Evolutionary conservation across 495 filamentous ascomycete species (phyloP).

Genomic region (Penicillium ochrochloron): DNA sequence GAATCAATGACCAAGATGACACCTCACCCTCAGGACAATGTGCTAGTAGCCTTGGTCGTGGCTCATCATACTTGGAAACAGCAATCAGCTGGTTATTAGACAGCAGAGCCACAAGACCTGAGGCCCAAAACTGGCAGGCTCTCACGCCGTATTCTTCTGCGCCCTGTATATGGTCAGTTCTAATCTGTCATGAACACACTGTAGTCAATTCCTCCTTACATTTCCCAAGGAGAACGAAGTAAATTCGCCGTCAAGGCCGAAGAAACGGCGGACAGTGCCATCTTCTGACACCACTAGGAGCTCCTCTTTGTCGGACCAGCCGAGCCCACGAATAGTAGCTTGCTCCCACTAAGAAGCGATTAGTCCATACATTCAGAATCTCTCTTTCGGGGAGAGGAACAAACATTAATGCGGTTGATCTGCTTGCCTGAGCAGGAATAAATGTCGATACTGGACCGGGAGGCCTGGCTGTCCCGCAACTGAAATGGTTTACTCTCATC

Average conservation of each 20-base stretch:
- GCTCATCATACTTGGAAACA: constrained; percentile 88
- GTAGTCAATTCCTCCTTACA: constrained; percentile 45
- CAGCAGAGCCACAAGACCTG: constrained; percentile 91
- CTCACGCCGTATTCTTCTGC: constrained; percentile 86
- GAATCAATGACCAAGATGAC: constrained; percentile 86
- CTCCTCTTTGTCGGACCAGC: constrained; percentile 97
- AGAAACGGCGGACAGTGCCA: constrained; percentile 89
- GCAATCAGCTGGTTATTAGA: constrained; percentile 86
- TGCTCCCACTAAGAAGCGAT: constrained; percentile 78
- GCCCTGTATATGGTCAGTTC: constrained; percentile 53
- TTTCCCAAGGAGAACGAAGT: constrained; percentile 93
- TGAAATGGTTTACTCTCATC: constrained; percentile 84
- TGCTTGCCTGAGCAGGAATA: constrained; percentile 91
- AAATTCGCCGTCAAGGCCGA: constrained; percentile 90
- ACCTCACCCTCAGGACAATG: constrained; percentile 77
- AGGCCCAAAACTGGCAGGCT: constrained; percentile 87
- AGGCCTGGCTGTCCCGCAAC: constrained; percentile 69
- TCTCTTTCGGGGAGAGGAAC: constrained; percentile 17
- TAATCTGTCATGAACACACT: neutral
- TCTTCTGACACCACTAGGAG: constrained; percentile 87
- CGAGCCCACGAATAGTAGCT: constrained; percentile 83
- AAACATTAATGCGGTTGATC: constrained; percentile 70
- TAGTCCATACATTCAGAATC: neutral
- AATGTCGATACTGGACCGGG: constrained; percentile 87
- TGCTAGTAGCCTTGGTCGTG: constrained; percentile 82